phyloP scores from a whole-genome alignment of 345 rosid genomes.

The Eucalyptus caleyi region DNA sequence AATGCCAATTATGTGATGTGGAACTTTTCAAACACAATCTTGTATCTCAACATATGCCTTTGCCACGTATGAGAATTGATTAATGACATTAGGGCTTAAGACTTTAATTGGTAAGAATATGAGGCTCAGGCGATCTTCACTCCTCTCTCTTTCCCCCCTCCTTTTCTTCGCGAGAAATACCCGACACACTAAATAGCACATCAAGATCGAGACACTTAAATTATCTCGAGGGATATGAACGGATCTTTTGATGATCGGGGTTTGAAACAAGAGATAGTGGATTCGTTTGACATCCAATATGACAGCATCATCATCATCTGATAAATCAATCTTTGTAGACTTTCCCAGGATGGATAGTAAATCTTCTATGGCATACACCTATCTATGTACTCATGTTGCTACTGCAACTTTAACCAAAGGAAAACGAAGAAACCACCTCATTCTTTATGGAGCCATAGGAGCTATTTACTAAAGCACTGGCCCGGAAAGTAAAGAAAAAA shows the following conservation, averaged over 20 bases:
- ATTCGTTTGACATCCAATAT: neutral
- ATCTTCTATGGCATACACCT: neutral
- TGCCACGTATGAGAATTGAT: neutral
- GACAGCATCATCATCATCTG: neutral
- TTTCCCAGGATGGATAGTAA: neutral
- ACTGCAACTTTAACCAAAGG: neutral
- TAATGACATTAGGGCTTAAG: fast-evolving
- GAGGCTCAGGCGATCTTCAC: neutral
- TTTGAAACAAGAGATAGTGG: neutral
- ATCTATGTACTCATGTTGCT: neutral
- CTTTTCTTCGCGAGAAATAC: neutral
- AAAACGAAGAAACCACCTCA: neutral
- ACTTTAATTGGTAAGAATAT: neutral
- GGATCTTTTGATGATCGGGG: neutral
- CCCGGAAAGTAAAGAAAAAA: neutral
- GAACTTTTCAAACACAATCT: neutral
- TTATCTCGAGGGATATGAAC: neutral
- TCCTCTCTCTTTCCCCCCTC: neutral
- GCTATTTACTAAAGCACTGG: neutral
- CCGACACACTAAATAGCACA: neutral
- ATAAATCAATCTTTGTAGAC: neutral
- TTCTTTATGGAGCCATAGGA: neutral
- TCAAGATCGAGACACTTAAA: neutral
- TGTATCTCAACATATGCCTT: neutral
- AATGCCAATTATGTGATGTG: fast-evolving